Base-by-base conservation (phyloP, 331 rosid genomes). In the Spiraea crenata region DNA sequence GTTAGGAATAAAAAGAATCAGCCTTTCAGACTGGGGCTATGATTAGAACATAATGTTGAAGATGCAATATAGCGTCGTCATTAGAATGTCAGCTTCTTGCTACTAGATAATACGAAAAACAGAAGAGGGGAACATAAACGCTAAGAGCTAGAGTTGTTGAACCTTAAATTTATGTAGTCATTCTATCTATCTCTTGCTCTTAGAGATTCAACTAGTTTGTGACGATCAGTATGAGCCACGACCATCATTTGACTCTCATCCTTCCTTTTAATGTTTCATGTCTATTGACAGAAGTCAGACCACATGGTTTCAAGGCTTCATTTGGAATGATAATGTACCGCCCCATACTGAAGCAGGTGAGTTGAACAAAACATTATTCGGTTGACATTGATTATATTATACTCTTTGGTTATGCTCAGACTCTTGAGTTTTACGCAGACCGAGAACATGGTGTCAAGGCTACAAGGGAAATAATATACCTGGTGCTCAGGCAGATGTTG, bases 281-380 rank as follows among this genome's bases (percentile, higher is more conserved):
- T 25, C 55, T 81, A 63, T 79, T 59, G 38, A 60, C 87, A 92
- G 98, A 92, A 82, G 76, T 73, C 84, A 20, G 93, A 86, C 81
- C 82, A 92, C 85, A 90, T 92, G 97, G 85, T 85, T 78, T 90
- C 96, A 76, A 81, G 80, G 74, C 68, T 69, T 14, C 73, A 19
- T 54, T 69, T 41, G 20, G 76, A 71, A 62, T 76, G 73, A 38
- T 66, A 72, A 60, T 71, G 77, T 74, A 65, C 35, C 55, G 69
- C 74, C 9, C 44, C 55, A 45, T 6, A 60, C 62, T 42, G 46
- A n/a, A 20, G 68, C 57, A 37, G 75, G 47, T 40, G 13, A 10
- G 54, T 51, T 6, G 25, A 42, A n/a, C 42, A 49, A 51, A 39
- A 12, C 52, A 37, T 17, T 3, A 37, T 59, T 39, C 47, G 6